These are phyloP conservation scores for Castanopsis chinensis DNA, from an alignment of 306 rosid species.

Conservation along the genomic window DNA sequence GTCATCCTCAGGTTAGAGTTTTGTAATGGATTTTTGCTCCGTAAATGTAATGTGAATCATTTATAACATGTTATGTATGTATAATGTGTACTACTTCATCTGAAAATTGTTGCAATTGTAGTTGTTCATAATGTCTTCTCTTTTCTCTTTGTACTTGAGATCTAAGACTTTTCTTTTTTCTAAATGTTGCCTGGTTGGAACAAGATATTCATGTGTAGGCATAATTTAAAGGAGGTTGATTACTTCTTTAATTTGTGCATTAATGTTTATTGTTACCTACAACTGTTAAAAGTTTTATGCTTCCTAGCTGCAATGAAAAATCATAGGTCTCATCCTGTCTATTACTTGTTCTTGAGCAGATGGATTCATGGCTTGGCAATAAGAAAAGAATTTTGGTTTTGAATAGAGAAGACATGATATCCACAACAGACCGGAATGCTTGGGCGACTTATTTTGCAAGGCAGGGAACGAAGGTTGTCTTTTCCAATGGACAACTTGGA, in stretches of 20 bases:
- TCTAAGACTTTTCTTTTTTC: too few relatives aligned
- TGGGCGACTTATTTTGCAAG: conserved; percentile 82
- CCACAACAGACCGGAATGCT: conserved; percentile 79
- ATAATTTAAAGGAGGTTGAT: background rate
- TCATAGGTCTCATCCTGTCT: conserved; percentile 15
- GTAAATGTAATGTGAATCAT: background rate
- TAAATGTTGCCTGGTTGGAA: background rate
- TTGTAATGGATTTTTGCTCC: background rate
- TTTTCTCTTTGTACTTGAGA: background rate
- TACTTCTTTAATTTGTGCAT: background rate
- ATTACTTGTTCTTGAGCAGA: conserved; percentile 42
- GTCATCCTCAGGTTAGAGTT: conserved; percentile 81
- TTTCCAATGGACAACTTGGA: conserved; percentile 89
- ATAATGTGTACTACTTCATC: too few relatives aligned
- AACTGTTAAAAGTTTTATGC: background rate
- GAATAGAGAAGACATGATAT: conserved; percentile 97
- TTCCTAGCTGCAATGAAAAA: background rate
- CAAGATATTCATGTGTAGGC: background rate
- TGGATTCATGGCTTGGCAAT: conserved; percentile 90
- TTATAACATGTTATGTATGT: background rate
- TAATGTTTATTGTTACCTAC: background rate
- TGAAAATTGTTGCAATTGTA: background rate
- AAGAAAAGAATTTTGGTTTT: conserved; percentile 85
- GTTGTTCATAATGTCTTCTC: background rate
- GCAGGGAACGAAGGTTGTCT: conserved; percentile 71